Evolutionary conservation across 208 protist species (phyloP).

Genomic region (Balamuthia mandrillaris): DNA sequence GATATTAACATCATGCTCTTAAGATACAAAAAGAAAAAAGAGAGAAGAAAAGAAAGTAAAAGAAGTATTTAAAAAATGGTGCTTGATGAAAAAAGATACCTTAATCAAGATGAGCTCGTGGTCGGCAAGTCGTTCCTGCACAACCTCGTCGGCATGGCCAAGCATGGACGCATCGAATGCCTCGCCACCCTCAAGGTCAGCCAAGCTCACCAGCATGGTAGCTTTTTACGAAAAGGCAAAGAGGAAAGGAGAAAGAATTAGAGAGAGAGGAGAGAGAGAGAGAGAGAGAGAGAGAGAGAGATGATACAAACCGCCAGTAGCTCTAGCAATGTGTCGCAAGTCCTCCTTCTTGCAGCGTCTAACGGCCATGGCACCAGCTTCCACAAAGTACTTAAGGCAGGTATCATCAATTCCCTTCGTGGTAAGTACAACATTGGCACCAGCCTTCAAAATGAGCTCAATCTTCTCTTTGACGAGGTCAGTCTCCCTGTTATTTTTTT

Average conservation of each 20-base stretch:
- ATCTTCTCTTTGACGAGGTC: conserved; percentile 96
- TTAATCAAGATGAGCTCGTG: conserved; percentile 92
- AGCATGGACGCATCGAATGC: conserved; percentile 89
- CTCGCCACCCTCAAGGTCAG: conserved; percentile 95
- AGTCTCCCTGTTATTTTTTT: conserved; percentile 91
- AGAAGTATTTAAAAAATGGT: background rate
- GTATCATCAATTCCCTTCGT: conserved; percentile 98
- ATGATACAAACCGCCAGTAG: conserved; percentile 81
- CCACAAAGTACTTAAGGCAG: conserved; percentile 98
- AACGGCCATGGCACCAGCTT: conserved; percentile 92
- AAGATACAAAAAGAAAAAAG: background rate
- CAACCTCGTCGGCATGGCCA: conserved; percentile 89
- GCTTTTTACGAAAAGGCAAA: background rate
- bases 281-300: background rate
- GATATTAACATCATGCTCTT: background rate
- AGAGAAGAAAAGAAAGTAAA: background rate
- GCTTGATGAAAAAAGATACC: background rate
- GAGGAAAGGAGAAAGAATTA: background rate
- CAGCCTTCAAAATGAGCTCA: conserved; percentile 93
- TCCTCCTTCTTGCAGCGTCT: conserved; percentile 93
- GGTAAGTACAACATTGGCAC: conserved; percentile 98
- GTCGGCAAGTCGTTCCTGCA: conserved; percentile 91
- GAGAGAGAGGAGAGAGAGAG: background rate
- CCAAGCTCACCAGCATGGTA: conserved; percentile 88
- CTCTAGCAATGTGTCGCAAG: conserved; percentile 93